A percentile compares a stretch with the other conserved stretches of the same genome.
These are phyloP conservation scores for Sporothrix pseudoabietina DNA, from an alignment of 2,329 filamentous ascomycete genomes.

Conservation along the genomic window DNA sequence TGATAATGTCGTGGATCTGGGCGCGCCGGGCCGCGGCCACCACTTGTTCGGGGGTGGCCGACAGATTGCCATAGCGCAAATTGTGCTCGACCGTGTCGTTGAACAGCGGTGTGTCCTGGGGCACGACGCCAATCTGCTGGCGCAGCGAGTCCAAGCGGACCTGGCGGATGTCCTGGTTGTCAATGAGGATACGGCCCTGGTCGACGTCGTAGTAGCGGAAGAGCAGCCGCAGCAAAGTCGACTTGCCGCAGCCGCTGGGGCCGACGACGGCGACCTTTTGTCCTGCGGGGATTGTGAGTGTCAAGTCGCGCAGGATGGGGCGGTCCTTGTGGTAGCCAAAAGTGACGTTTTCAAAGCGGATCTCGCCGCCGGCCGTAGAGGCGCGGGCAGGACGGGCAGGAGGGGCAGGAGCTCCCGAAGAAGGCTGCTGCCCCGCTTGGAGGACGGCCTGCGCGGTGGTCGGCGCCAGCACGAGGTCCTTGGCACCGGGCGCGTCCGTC, in stretches of 20 bases:
- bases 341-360: constrained; percentile 89
- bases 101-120: constrained; percentile 95
- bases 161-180: constrained; percentile 86
- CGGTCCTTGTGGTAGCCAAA: constrained; percentile 90
- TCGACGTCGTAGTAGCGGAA: constrained; percentile 96
- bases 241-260: constrained; percentile 94
- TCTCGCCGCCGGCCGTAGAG: constrained; percentile 69
- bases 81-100: constrained; percentile 97
- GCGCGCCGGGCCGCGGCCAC: constrained; percentile 77
- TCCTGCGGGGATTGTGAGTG: constrained; percentile 86
- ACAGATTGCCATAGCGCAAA: constrained; percentile 84
- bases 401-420: background rate
- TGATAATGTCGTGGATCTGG: constrained; percentile 80
- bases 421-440: background rate
- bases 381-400: background rate
- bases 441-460: constrained; percentile 5
- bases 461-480: constrained; percentile 65
- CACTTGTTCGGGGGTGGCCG: constrained; percentile 71
- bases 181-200: constrained; percentile 80
- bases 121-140: constrained; percentile 87
- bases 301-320: constrained; percentile 82
- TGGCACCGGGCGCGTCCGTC: constrained; percentile 73
- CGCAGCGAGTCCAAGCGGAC: constrained; percentile 82
- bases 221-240: constrained; percentile 83
- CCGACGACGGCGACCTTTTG: constrained; percentile 96